These are phyloP conservation scores for Pyrus communis DNA, from an alignment of 306 rosid species.

Conservation along the genomic window DNA sequence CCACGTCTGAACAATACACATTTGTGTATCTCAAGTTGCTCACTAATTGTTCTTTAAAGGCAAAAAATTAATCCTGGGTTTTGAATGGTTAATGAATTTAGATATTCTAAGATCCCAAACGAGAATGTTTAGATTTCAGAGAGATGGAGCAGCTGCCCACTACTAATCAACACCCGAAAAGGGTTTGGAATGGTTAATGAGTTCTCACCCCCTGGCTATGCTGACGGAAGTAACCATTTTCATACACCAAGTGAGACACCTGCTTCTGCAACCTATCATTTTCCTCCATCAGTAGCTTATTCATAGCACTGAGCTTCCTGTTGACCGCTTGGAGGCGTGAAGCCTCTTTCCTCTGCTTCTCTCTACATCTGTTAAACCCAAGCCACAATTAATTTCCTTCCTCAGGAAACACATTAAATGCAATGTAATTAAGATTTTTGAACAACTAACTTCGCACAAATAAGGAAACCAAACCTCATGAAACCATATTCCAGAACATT, in stretches of 20 bases:
- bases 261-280: slow-evolving; percentile 99
- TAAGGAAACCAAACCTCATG: neutral
- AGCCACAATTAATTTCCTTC: neutral
- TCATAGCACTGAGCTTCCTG: slow-evolving; percentile 93
- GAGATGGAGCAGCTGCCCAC: neutral
- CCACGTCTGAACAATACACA: too few relatives aligned
- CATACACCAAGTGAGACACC: slow-evolving; percentile 89
- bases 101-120: neutral
- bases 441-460: neutral
- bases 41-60: neutral
- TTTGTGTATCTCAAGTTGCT: neutral
- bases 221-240: slow-evolving; percentile 94
- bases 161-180: neutral
- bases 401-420: neutral
- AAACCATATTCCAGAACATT: neutral
- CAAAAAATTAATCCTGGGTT: neutral
- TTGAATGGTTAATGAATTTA: neutral
- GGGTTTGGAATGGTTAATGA: neutral
- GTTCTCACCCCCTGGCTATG: slow-evolving; percentile 67
- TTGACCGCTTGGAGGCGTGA: slow-evolving; percentile 83
- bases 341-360: slow-evolving; percentile 94
- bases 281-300: slow-evolving; percentile 96
- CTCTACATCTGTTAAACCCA: slow-evolving; percentile 66
- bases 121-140: neutral
- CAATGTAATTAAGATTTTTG: neutral